These are phyloP conservation scores for Lasiosphaeria miniovina DNA, from an alignment of 495 filamentous ascomycete species.

Conservation along the genomic window DNA sequence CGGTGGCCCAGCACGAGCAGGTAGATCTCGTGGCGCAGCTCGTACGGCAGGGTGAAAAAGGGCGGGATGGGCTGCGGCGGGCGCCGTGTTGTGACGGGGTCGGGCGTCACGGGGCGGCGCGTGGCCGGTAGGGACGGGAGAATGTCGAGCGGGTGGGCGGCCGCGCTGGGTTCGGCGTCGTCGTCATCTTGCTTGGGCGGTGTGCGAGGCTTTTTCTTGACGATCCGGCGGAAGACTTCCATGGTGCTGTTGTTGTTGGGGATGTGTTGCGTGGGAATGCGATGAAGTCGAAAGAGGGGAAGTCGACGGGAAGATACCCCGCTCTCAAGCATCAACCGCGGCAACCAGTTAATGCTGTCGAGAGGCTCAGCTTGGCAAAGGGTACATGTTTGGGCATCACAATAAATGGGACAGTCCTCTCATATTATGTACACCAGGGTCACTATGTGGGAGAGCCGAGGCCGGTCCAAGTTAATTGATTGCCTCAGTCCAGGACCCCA, in stretches of 20 bases:
- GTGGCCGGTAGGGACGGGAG: constrained; percentile 15
- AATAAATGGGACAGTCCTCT: too few relatives aligned
- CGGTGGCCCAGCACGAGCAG: constrained; percentile 16
- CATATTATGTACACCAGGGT: too few relatives aligned
- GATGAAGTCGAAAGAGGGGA: too few relatives aligned
- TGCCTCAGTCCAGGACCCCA: too few relatives aligned
- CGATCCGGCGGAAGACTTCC: neutral
- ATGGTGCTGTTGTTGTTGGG: neutral
- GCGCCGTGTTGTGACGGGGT: neutral
- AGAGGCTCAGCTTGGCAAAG: too few relatives aligned
- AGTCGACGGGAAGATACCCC: too few relatives aligned
- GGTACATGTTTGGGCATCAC: too few relatives aligned
- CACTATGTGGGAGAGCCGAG: too few relatives aligned
- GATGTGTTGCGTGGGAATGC: too few relatives aligned
- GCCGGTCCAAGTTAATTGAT: too few relatives aligned
- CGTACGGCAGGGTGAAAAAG: constrained; percentile 43
- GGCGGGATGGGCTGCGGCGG: constrained; percentile 21
- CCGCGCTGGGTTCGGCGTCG: neutral
- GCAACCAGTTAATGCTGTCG: too few relatives aligned
- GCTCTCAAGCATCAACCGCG: too few relatives aligned
- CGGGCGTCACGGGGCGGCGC: constrained; percentile 13
- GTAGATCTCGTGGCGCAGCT: constrained; percentile 35
- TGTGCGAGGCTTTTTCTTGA: neutral
- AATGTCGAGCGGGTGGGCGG: constrained; percentile 12
- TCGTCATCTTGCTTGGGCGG: neutral